A percentile compares a stretch with the other conserved stretches of the same genome.
These are phyloP conservation scores for Dryas alaskensis DNA, from an alignment of 306 rosid genomes.

Conservation along the genomic window DNA sequence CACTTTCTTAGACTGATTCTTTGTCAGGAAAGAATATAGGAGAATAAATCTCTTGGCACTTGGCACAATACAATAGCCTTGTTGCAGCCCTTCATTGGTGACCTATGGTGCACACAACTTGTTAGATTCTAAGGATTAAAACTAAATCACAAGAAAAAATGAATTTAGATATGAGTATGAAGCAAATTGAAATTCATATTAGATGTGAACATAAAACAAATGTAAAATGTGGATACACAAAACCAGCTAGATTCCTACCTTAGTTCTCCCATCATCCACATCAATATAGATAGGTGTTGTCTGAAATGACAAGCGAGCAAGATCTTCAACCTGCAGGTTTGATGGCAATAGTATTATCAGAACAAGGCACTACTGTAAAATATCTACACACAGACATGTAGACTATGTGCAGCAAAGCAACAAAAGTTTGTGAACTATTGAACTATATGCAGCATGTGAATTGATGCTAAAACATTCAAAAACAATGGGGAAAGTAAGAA, in stretches of 20 bases:
- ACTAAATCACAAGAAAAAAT: constrained; percentile 14
- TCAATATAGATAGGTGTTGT: constrained; percentile 64
- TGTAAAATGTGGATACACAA: background rate
- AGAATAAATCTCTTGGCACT: constrained; percentile 75
- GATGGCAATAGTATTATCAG: background rate
- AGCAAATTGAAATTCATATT: background rate
- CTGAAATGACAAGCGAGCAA: constrained; percentile 78
- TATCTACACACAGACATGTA: background rate
- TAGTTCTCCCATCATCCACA: constrained; percentile 82
- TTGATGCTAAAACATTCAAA: background rate
- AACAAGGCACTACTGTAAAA: background rate
- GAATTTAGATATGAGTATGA: background rate
- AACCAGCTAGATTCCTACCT: constrained; percentile 42
- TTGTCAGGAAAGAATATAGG: constrained; percentile 78
- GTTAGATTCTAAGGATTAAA: constrained; percentile 22
- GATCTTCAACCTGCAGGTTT: constrained; percentile 77
- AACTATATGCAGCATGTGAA: background rate
- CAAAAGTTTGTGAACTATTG: background rate
- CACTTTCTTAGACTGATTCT: constrained; percentile 68
- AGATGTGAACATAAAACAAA: background rate
- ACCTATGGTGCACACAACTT: constrained; percentile 45
- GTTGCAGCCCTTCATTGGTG: constrained; percentile 93
- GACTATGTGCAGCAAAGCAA: background rate
- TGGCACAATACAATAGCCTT: constrained; percentile 90
- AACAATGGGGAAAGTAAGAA: background rate